phyloP scores from a whole-genome alignment of 2,329 filamentous ascomycete species.

The Exophiala mesophila region DNA sequence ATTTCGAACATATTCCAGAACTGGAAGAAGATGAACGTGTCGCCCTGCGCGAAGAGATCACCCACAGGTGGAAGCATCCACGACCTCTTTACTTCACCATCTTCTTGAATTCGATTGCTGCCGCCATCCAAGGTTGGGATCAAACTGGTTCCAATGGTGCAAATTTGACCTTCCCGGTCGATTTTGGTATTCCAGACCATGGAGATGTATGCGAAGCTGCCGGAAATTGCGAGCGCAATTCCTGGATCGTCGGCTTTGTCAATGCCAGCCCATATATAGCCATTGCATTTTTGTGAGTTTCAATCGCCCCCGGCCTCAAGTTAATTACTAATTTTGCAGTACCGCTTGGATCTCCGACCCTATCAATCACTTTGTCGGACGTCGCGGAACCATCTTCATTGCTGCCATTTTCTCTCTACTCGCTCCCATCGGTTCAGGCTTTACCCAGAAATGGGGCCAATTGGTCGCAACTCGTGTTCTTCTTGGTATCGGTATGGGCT shows the following conservation, averaged over 20 bases:
- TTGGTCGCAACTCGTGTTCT: constrained; percentile 54
- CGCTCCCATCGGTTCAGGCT: constrained; percentile 62
- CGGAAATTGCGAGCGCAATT: constrained; percentile 40
- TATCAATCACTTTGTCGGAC: constrained; percentile 54
- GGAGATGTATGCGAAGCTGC: constrained; percentile 22
- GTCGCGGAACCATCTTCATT: constrained; percentile 61
- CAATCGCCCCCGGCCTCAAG: constrained; percentile 5
- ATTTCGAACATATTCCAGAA: constrained; percentile 58
- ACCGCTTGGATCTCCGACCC: constrained; percentile 66
- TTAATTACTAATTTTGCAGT: constrained; percentile 34
- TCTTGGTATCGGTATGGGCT: constrained; percentile 36
- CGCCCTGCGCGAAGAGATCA: constrained; percentile 41
- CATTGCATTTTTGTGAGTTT: constrained; percentile 43
- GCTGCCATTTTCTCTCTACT: constrained; percentile 61
- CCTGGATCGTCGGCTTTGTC: constrained; percentile 61
- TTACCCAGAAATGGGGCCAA: constrained; percentile 56
- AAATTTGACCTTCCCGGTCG: constrained; percentile 48
- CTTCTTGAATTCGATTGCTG: constrained; percentile 46
- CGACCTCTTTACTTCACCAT: constrained; percentile 47
- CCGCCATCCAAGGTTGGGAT: constrained; percentile 50
- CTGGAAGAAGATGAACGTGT: constrained; percentile 50
- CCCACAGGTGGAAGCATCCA: constrained; percentile 45
- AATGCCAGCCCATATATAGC: constrained; percentile 57
- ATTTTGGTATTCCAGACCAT: constrained; percentile 42
- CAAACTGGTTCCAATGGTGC: constrained; percentile 46